Percentiles rank a stretch among this genome's conserved stretches.
Conservation (phyloP, 495 filamentous ascomycete genomes). For the Penicillium manginii region DNA sequence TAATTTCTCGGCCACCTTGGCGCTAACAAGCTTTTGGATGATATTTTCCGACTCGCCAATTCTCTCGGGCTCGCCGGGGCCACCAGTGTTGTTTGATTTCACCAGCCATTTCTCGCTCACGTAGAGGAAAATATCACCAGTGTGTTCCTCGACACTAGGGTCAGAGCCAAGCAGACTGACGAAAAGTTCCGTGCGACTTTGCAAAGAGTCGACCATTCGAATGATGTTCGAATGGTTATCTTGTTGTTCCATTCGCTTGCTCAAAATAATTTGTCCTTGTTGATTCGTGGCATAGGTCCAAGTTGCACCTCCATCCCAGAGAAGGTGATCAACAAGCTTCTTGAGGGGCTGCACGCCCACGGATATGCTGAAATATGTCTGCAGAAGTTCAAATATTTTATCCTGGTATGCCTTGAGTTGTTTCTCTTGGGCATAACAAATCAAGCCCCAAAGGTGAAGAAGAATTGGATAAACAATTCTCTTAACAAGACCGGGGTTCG, state of each 20-base stretch:
- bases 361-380: slow-evolving; percentile 54
- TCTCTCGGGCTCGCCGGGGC: slow-evolving; percentile 8
- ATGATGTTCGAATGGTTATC: slow-evolving; percentile 38
- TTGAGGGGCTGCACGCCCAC: slow-evolving; percentile 46
- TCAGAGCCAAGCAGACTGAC: slow-evolving; percentile 56
- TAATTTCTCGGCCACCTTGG: slow-evolving; percentile 68
- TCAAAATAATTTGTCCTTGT: slow-evolving; percentile 41
- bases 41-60: slow-evolving; percentile 40
- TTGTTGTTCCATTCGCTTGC: slow-evolving; percentile 20
- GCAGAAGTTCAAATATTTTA: slow-evolving; percentile 38
- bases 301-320: slow-evolving; percentile 53
- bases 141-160: slow-evolving; percentile 57
- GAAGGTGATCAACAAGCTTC: slow-evolving; percentile 50
- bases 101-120: slow-evolving; percentile 66
- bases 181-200: slow-evolving; percentile 53
- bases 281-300: slow-evolving; percentile 50
- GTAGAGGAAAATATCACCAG: slow-evolving; percentile 65
- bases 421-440: slow-evolving; percentile 54
- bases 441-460: slow-evolving; percentile 70
- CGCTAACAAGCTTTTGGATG: slow-evolving; percentile 56
- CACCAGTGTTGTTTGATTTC: slow-evolving; percentile 15
- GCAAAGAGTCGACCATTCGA: slow-evolving; percentile 40
- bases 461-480: slow-evolving; percentile 66
- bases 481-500: slow-evolving; percentile 74
- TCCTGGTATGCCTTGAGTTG: slow-evolving; percentile 33